Conservation (phyloP, 495 filamentous ascomycete genomes). For the Penicillium coprophilum region DNA sequence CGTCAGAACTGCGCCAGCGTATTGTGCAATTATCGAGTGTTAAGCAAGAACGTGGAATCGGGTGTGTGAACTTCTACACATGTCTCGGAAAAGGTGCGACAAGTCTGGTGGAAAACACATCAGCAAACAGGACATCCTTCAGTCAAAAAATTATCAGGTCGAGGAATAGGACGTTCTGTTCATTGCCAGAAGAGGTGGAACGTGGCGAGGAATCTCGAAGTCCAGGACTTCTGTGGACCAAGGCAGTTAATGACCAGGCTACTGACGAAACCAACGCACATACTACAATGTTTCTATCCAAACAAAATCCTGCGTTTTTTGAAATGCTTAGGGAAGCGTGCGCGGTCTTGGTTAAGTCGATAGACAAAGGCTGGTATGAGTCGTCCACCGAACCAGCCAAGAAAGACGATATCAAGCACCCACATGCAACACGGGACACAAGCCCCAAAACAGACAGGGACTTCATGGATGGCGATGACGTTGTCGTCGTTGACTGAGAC, state of each 20-base stretch:
- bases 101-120: constrained; percentile 35
- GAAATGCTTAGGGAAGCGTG: constrained; percentile 65
- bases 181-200: constrained; percentile 62
- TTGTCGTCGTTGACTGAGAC: constrained; percentile 40
- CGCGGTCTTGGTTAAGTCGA: constrained; percentile 53
- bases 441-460: constrained; percentile 21
- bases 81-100: constrained; percentile 65
- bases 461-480: constrained; percentile 41
- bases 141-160: constrained; percentile 44
- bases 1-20: constrained; percentile 70
- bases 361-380: constrained; percentile 46
- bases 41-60: constrained; percentile 54
- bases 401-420: constrained; percentile 13
- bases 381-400: constrained; percentile 31
- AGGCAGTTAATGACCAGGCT: constrained; percentile 73
- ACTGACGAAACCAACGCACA: constrained; percentile 80
- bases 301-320: constrained; percentile 77
- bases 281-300: constrained; percentile 81
- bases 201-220: constrained; percentile 24
- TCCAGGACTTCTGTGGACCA: constrained; percentile 55
- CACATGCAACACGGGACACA: constrained; percentile 7
- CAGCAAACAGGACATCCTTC: constrained; percentile 31
- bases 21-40: constrained; percentile 57
- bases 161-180: constrained; percentile 78
- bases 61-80: constrained; percentile 82